Evolutionary conservation across 2,329 filamentous ascomycete species (phyloP), one percentile per base, ranked within the genome.

Genomic region (Calonectria hongkongensis): DNA sequence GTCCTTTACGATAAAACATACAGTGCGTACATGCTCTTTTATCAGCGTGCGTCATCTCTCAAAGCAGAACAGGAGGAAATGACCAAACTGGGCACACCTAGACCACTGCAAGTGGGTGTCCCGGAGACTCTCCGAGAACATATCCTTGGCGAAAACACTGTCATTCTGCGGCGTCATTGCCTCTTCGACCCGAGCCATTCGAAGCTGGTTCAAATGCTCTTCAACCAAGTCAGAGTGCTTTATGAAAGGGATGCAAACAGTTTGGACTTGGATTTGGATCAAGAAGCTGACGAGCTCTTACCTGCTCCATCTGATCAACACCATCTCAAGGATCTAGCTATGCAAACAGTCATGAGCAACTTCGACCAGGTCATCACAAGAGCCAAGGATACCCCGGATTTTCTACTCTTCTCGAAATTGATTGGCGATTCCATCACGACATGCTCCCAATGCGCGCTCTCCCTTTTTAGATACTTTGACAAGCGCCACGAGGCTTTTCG

Each of bases 21-120:
- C 87, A 98, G 95, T 82, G 97, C 96, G 15, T 99, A 99, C 83
- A 98, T 99, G 94, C 89, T 99, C 10, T 98, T 99, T 83, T 99
- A 99, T 82, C 94, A 98, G 82, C 92, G 97, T 62, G 90, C 92
- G 4, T 92, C 92, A 0, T 90, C 91, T 5, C 87, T 96, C 69
- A 86, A 87, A 21, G 83, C 84, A 18, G 89, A 90, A 72, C 88
- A 90, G 76, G 84, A 88, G 33, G 79, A 83, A 2, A 85, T 91
- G 76, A 41, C 48, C 16, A 58, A 58, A 15, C 81, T 85, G 65
- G 76, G 73, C 15, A 79, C 82, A 0, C 79, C 81, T 1, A 73
- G 81, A 2, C 78, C 82, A 6, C 77, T 89, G n/a, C 86, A 86
- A 39, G 84, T 89, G 18, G 75, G 83, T 2, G 80, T 92, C 13